phyloP scores from a whole-genome alignment of 2,329 filamentous ascomycete genomes.

The Davidsoniella virescens region DNA sequence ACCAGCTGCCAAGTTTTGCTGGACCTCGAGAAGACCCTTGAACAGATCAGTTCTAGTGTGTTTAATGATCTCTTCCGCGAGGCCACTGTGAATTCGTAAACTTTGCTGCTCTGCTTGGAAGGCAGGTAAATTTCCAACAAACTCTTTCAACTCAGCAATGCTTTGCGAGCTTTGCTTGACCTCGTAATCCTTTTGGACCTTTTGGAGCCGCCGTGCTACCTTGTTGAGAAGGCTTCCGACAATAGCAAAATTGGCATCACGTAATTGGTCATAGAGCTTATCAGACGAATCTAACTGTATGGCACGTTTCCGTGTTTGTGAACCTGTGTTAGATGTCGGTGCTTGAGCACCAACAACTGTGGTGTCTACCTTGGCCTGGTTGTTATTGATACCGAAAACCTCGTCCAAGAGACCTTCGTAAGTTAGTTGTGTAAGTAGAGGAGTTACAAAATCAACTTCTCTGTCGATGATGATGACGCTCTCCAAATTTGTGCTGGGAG shows the following conservation, averaged over 20 bases:
- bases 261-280: conserved; percentile 70
- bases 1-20: conserved; percentile 86
- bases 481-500: conserved; percentile 76
- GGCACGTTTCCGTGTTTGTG: conserved; percentile 61
- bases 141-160: conserved; percentile 80
- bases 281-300: conserved; percentile 81
- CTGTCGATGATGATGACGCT: conserved; percentile 90
- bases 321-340: conserved; percentile 39
- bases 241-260: conserved; percentile 89
- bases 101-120: conserved; percentile 91
- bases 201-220: conserved; percentile 69
- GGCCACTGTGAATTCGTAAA: conserved; percentile 75
- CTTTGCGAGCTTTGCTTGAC: conserved; percentile 77
- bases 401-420: conserved; percentile 96
- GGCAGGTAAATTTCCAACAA: conserved; percentile 81
- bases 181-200: conserved; percentile 74
- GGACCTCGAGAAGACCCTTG: conserved; percentile 74
- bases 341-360: conserved; percentile 62
- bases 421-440: conserved; percentile 82
- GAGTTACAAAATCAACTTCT: conserved; percentile 84
- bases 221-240: conserved; percentile 81
- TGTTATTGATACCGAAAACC: conserved; percentile 78
- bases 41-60: conserved; percentile 82
- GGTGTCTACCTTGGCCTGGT: conserved; percentile 82
- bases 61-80: conserved; percentile 92